These are phyloP conservation scores for Diaporthe eres DNA, from an alignment of 2,329 filamentous ascomycete genomes.

Conservation along the genomic window DNA sequence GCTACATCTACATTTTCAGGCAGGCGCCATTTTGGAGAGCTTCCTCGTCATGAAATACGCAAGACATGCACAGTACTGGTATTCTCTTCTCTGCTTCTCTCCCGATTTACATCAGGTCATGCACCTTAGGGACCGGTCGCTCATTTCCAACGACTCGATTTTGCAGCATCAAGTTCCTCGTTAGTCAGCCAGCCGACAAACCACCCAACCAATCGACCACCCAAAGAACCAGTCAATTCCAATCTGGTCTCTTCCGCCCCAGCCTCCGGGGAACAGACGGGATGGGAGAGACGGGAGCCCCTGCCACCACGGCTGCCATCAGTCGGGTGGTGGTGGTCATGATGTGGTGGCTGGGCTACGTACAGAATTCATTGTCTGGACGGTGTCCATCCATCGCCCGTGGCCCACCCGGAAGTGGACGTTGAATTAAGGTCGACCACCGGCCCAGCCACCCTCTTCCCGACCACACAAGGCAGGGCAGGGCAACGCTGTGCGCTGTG, in stretches of 20 bases:
- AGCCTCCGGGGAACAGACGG: background rate
- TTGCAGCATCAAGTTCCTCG: too few relatives aligned
- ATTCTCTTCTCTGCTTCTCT: background rate
- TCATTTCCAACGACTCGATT: background rate
- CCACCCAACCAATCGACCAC: background rate
- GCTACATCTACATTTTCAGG: background rate
- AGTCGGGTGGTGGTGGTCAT: constrained; percentile 1
- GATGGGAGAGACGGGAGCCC: background rate
- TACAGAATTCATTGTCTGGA: background rate
- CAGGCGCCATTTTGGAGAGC: background rate
- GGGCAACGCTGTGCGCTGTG: background rate
- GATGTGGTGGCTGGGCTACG: constrained; percentile 1
- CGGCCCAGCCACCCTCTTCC: constrained; percentile 4
- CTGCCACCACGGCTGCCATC: background rate
- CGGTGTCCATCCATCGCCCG: background rate
- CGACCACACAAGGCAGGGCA: background rate
- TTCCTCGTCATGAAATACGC: background rate
- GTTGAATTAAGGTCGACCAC: too few relatives aligned
- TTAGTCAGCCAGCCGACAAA: background rate
- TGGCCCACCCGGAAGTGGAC: background rate
- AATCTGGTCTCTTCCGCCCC: background rate
- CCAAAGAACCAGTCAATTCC: background rate
- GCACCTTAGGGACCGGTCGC: background rate
- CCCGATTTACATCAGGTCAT: background rate
- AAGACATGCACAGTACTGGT: background rate